phyloP scores from a whole-genome alignment of 352 stramenopile species.

The Aphanomyces invadans region DNA sequence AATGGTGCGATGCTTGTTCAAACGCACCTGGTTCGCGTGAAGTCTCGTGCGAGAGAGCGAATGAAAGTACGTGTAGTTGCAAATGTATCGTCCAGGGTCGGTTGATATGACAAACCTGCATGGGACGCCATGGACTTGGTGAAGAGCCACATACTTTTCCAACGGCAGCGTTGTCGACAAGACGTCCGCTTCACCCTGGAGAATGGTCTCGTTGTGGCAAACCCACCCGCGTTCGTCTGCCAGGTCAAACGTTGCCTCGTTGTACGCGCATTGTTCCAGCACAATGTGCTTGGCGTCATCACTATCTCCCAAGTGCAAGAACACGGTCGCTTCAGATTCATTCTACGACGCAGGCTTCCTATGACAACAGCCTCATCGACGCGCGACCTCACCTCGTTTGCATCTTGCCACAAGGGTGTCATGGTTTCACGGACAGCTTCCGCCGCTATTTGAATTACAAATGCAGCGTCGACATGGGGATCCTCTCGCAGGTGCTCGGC shows the following conservation, averaged over 20 bases:
- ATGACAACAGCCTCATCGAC: too few relatives aligned
- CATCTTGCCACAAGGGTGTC: conserved; percentile 32
- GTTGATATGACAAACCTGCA: conserved; percentile 44
- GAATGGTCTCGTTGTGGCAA: conserved; percentile 47
- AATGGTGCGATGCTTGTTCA: too few relatives aligned
- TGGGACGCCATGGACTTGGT: conserved; percentile 31
- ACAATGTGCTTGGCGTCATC: conserved; percentile 38
- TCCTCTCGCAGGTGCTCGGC: conserved; percentile 45
- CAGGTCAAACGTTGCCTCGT: conserved; percentile 71
- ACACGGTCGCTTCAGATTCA: conserved; percentile 40
- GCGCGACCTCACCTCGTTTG: conserved; percentile 32
- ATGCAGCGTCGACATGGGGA: conserved; percentile 47
- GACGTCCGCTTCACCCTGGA: conserved; percentile 33
- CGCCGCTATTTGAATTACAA: conserved; percentile 65
- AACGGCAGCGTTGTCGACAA: conserved; percentile 50
- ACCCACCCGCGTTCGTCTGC: conserved; percentile 67
- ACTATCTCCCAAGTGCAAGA: conserved; percentile 66
- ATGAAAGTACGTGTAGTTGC: conserved; percentile 79
- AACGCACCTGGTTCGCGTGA: conserved; percentile 28
- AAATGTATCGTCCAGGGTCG: conserved; percentile 77
- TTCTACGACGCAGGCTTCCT: too few relatives aligned
- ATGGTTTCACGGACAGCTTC: conserved; percentile 35
- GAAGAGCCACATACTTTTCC: conserved; percentile 39
- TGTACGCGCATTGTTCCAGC: conserved; percentile 68
- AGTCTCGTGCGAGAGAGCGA: conserved; percentile 60